These are phyloP conservation scores for Apiotrichum sp. DNA, from an alignment of 1,284 basidiomycete species.

Conservation along the genomic window DNA sequence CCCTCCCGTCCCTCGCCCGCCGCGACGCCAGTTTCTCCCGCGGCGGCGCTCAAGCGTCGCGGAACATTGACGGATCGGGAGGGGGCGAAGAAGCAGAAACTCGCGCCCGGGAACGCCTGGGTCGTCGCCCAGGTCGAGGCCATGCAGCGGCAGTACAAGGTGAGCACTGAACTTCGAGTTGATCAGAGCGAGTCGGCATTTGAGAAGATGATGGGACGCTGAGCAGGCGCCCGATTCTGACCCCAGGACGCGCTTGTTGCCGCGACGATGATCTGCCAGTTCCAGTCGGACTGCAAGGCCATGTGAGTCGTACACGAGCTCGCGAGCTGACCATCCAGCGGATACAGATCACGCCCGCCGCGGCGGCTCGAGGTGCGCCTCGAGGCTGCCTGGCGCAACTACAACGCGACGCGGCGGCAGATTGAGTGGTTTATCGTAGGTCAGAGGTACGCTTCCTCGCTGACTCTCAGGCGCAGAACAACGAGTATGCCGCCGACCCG, in stretches of 20 bases:
- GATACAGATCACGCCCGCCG: conserved; percentile 12
- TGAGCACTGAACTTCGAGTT: neutral
- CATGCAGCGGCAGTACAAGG: conserved; percentile 27
- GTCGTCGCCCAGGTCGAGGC: conserved; percentile 20
- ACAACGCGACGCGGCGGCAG: conserved; percentile 25
- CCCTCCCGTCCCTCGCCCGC: conserved; percentile 8
- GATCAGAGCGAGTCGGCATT: neutral
- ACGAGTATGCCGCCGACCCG: conserved; percentile 14
- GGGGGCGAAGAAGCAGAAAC: conserved; percentile 11
- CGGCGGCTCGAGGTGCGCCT: conserved; percentile 20
- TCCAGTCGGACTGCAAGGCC: conserved; percentile 18
- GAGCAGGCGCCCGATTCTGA: neutral
- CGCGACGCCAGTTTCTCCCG: neutral
- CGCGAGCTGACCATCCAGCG: conserved; percentile 8
- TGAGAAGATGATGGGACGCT: neutral
- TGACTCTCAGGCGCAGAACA: conserved; percentile 8
- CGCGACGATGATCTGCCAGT: conserved; percentile 27
- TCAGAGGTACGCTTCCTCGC: neutral
- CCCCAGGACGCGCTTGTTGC: conserved; percentile 25
- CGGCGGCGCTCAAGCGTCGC: neutral
- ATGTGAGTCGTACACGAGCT: conserved; percentile 17
- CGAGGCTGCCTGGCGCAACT: conserved; percentile 24
- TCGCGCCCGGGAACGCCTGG: conserved; percentile 25
- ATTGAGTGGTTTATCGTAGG: conserved; percentile 30
- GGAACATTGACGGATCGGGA: neutral